Percentiles rank a stretch among this genome's conserved stretches.
Evolutionary conservation across 2,329 filamentous ascomycete species (phyloP).

Genomic region (Cladosporium halotolerans): DNA sequence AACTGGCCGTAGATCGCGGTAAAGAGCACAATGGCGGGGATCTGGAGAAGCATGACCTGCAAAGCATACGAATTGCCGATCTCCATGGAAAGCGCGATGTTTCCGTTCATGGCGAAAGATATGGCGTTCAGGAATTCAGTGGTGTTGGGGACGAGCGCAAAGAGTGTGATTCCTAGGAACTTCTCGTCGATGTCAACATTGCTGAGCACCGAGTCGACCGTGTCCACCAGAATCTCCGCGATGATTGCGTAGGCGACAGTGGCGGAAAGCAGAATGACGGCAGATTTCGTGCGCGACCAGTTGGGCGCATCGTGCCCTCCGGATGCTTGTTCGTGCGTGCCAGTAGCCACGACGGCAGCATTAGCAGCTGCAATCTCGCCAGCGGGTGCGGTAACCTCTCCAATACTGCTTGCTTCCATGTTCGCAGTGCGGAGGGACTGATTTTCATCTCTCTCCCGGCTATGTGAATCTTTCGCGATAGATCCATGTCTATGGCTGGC

Average conservation of each 20-base stretch:
- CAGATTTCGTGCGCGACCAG: slow-evolving; percentile 88
- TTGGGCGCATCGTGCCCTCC: slow-evolving; percentile 97
- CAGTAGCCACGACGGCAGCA: slow-evolving; percentile 5
- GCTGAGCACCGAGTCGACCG: slow-evolving; percentile 90
- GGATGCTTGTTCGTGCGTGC: slow-evolving; percentile 7
- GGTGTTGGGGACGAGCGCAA: slow-evolving; percentile 94
- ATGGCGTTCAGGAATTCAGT: slow-evolving; percentile 99
- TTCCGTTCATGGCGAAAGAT: slow-evolving; percentile 98
- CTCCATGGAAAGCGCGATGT: slow-evolving; percentile 97
- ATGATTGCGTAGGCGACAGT: slow-evolving; percentile 94
- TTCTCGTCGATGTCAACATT: slow-evolving; percentile 93
- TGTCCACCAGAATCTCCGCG: slow-evolving; percentile 93
- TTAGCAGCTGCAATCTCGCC: slow-evolving; percentile 4
- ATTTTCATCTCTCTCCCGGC: neutral
- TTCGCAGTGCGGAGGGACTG: slow-evolving; percentile 4
- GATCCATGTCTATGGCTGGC: slow-evolving; percentile 2
- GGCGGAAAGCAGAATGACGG: slow-evolving; percentile 79
- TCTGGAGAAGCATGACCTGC: slow-evolving; percentile 91
- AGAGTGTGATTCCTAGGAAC: slow-evolving; percentile 92
- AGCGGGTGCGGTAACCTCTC: neutral
- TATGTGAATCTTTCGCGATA: neutral
- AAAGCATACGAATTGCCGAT: slow-evolving; percentile 96
- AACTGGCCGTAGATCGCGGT: slow-evolving; percentile 65
- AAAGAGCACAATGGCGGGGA: slow-evolving; percentile 87
- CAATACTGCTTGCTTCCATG: neutral